Conservation (phyloP, 139 green algal species). For the Picochlorum sp. region DNA sequence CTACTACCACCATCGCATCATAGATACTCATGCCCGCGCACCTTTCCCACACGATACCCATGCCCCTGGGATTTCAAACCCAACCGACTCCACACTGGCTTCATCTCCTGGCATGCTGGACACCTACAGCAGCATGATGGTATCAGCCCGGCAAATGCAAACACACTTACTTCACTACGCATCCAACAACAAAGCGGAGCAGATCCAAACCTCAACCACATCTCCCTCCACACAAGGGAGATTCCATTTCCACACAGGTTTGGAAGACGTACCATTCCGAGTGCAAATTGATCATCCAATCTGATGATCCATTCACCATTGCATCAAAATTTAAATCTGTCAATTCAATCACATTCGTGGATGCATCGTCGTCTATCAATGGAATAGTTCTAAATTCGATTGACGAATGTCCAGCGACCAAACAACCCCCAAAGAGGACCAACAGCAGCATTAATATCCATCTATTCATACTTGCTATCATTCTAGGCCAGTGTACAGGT, state of each 20-base stretch:
- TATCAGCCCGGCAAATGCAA: not conserved
- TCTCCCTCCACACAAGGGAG: too few relatives aligned
- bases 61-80: constrained; percentile 3
- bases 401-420: too few relatives aligned
- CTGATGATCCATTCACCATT: constrained; percentile 1
- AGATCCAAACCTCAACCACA: not conserved
- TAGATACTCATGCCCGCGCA: not conserved
- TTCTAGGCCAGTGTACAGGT: too few relatives aligned
- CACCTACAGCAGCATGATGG: constrained; percentile 12
- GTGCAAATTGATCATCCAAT: constrained; percentile 28
- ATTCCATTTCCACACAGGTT: not conserved
- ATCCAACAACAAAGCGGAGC: not conserved
- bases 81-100: constrained; percentile 5
- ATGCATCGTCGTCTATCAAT: not conserved
- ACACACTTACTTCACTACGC: not conserved
- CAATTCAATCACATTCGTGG: not conserved
- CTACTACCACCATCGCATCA: too few relatives aligned
- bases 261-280: constrained; percentile 11
- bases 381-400: not conserved
- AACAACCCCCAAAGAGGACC: too few relatives aligned
- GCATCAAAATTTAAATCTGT: constrained; percentile 27
- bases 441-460: too few relatives aligned
- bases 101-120: constrained; percentile 18
- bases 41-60: constrained; percentile 7
- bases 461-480: too few relatives aligned